phyloP scores from a whole-genome alignment of 352 stramenopile genomes.

The Aphanomyces astaci region DNA sequence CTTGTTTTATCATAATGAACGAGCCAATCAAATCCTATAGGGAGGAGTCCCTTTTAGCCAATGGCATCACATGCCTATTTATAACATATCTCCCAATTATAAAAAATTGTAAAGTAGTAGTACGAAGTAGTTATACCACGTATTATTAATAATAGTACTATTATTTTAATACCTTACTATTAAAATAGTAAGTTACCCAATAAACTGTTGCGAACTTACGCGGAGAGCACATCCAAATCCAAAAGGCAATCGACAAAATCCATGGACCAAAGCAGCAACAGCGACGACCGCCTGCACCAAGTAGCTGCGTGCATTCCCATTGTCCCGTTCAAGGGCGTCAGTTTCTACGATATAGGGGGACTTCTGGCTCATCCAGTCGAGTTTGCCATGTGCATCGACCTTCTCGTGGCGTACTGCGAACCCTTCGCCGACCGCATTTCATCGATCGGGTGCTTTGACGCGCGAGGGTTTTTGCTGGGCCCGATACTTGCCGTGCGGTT shows the following conservation, averaged over 20 bases:
- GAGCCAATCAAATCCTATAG: too few relatives aligned
- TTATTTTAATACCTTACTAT: too few relatives aligned
- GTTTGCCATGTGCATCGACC: slow-evolving; percentile 89
- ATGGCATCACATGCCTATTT: too few relatives aligned
- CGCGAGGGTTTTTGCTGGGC: slow-evolving; percentile 95
- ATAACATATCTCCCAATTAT: too few relatives aligned
- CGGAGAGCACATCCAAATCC: too few relatives aligned
- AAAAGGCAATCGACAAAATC: not conserved
- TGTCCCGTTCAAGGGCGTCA: slow-evolving; percentile 94
- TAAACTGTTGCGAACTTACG: too few relatives aligned
- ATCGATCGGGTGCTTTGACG: slow-evolving; percentile 91
- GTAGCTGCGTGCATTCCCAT: slow-evolving; percentile 90
- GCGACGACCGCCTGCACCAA: slow-evolving; percentile 2
- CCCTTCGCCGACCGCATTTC: slow-evolving; percentile 51
- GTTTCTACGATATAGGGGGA: slow-evolving; percentile 97
- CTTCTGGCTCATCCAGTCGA: slow-evolving; percentile 83
- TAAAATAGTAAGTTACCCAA: too few relatives aligned
- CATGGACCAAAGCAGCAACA: not conserved
- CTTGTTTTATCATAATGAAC: too few relatives aligned
- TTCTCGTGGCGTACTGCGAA: slow-evolving; percentile 75
- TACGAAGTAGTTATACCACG: too few relatives aligned
- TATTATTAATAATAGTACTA: too few relatives aligned
- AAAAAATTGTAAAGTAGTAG: too few relatives aligned
- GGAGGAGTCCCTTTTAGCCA: too few relatives aligned
- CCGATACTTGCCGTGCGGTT: slow-evolving; percentile 92